These are phyloP conservation scores for Trichoderma gamsii DNA, from an alignment of 495 filamentous ascomycete species.

Conservation along the genomic window DNA sequence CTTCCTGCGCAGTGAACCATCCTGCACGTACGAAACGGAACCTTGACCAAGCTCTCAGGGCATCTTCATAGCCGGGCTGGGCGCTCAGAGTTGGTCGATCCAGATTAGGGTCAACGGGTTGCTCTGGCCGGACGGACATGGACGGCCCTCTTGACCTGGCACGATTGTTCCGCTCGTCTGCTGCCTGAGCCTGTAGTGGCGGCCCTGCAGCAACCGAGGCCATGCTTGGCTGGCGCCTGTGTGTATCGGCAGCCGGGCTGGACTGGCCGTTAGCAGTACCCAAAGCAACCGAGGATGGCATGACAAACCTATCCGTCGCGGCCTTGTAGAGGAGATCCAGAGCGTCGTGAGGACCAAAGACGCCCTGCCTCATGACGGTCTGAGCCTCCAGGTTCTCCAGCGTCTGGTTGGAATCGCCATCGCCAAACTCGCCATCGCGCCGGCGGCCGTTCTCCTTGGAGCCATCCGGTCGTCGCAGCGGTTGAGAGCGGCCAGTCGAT, in stretches of 20 bases:
- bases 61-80: slow-evolving; percentile 55
- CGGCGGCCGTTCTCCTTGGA: slow-evolving; percentile 23
- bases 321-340: slow-evolving; percentile 65
- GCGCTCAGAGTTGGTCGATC: slow-evolving; percentile 26
- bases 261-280: slow-evolving; percentile 1
- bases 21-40: slow-evolving; percentile 90
- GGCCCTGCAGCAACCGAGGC: background rate
- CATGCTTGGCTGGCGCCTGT: slow-evolving; percentile 9
- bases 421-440: slow-evolving; percentile 37
- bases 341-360: slow-evolving; percentile 65
- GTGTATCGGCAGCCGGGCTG: slow-evolving; percentile 9
- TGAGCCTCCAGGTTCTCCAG: slow-evolving; percentile 55
- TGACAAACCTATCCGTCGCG: slow-evolving; percentile 37
- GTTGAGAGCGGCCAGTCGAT: slow-evolving; percentile 51
- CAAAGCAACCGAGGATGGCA: slow-evolving; percentile 29
- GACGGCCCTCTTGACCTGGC: background rate
- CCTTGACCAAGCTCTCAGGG: slow-evolving; percentile 78
- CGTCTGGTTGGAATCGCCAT: slow-evolving; percentile 38
- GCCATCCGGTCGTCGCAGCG: slow-evolving; percentile 45
- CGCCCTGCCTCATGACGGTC: slow-evolving; percentile 55
- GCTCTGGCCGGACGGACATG: slow-evolving; percentile 20
- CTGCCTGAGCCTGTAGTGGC: slow-evolving; percentile 1
- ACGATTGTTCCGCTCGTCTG: background rate
- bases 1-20: slow-evolving; percentile 92
- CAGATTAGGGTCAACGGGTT: slow-evolving; percentile 35